Evolutionary conservation across 2,329 filamentous ascomycete genomes (phyloP).

Genomic region (Pseudopithomyces chartarum): DNA sequence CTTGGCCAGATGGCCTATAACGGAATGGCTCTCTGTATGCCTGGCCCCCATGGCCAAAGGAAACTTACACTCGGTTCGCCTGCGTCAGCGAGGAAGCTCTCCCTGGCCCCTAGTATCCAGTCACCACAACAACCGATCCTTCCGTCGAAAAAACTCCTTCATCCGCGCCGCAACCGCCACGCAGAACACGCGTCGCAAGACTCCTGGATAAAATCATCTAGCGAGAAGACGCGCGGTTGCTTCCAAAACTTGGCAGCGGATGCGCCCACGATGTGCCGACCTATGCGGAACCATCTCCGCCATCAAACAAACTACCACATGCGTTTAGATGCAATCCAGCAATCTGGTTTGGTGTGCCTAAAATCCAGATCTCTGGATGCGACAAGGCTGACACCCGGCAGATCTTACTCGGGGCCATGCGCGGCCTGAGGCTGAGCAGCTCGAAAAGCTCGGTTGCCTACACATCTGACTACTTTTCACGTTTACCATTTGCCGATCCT

Average conservation of each 20-base stretch:
- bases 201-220: background rate
- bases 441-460: background rate
- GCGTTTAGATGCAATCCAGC: background rate
- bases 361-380: background rate
- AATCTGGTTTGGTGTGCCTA: background rate
- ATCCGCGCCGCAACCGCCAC: background rate
- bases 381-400: conserved; percentile 4
- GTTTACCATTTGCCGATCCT: background rate
- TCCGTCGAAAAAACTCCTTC: background rate
- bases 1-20: background rate
- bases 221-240: background rate
- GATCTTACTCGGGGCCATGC: conserved; percentile 3
- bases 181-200: background rate
- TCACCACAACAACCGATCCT: background rate
- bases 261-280: background rate
- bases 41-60: background rate
- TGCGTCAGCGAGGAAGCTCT: background rate
- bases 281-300: background rate
- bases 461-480: background rate
- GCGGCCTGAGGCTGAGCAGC: conserved; percentile 2
- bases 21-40: background rate
- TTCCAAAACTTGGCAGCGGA: background rate
- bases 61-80: background rate
- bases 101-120: background rate
- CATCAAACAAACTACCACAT: background rate